phyloP scores from a whole-genome alignment of 768 basidiomycete genomes.

The Chalciporus chontae region DNA sequence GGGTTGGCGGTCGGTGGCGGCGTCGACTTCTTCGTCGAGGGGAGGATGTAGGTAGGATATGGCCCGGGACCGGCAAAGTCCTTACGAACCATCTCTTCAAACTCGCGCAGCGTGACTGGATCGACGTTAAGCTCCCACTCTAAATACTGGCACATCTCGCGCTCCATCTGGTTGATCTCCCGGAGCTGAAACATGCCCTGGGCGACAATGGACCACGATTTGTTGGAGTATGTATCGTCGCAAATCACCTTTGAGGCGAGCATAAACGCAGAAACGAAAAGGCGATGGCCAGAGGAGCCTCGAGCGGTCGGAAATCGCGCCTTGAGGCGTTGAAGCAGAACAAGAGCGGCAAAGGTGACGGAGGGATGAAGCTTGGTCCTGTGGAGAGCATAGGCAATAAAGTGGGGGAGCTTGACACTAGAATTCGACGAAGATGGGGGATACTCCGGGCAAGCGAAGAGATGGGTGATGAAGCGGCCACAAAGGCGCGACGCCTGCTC shows the following conservation, averaged over 20 bases:
- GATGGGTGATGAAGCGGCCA: constrained; percentile 76
- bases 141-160: constrained; percentile 81
- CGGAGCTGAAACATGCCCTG: constrained; percentile 78
- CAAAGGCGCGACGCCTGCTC: constrained; percentile 66
- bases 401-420: constrained; percentile 43
- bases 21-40: constrained; percentile 60
- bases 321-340: constrained; percentile 65
- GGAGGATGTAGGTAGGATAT: constrained; percentile 61
- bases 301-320: constrained; percentile 72
- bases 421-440: constrained; percentile 46
- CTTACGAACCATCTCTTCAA: constrained; percentile 54
- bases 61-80: constrained; percentile 58
- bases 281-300: constrained; percentile 67
- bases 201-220: constrained; percentile 88
- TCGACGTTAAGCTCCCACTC: constrained; percentile 90
- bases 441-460: constrained; percentile 83
- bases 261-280: constrained; percentile 76
- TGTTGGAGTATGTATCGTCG: constrained; percentile 93
- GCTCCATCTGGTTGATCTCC: constrained; percentile 81
- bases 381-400: constrained; percentile 67
- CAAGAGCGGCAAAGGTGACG: constrained; percentile 38
- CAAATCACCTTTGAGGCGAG: constrained; percentile 79
- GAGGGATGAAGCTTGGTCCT: constrained; percentile 59
- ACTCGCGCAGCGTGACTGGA: constrained; percentile 52
- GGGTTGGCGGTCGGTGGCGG: constrained; percentile 33